These are phyloP conservation scores for Dendrostoma leiphaemia DNA, from an alignment of 2,329 filamentous ascomycete species.

Conservation along the genomic window DNA sequence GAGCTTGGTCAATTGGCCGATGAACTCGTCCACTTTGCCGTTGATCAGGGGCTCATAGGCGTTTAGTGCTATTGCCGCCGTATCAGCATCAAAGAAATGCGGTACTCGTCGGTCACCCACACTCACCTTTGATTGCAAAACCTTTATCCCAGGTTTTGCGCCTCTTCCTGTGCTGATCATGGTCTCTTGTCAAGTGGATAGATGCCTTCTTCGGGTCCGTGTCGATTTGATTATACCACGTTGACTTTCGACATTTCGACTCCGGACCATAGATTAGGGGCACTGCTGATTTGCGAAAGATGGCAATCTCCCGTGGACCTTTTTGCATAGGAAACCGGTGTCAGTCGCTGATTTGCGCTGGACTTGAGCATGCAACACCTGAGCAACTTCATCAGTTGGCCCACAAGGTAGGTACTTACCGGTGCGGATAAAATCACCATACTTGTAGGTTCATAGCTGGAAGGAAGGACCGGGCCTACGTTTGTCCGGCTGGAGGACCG, in stretches of 20 bases:
- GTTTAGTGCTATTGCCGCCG: constrained; percentile 20
- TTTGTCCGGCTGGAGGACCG: no score
- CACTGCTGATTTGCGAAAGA: constrained; percentile 24
- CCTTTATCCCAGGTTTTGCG: constrained; percentile 26
- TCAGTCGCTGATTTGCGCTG: neutral
- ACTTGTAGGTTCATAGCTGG: no score
- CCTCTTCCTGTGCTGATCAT: constrained; percentile 21
- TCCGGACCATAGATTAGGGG: constrained; percentile 32
- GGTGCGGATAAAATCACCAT: constrained; percentile 35
- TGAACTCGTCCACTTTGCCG: constrained; percentile 18
- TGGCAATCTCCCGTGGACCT: constrained; percentile 34
- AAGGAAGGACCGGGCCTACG: no score
- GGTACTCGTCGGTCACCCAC: no score
- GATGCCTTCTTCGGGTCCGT: constrained; percentile 28
- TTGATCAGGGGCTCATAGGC: constrained; percentile 24
- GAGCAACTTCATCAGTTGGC: neutral
- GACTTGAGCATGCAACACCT: neutral
- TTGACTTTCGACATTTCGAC: constrained; percentile 36
- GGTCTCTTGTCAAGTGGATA: constrained; percentile 36
- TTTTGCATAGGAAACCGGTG: neutral
- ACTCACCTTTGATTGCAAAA: constrained; percentile 24
- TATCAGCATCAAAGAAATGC: neutral
- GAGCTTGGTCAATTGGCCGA: constrained; percentile 18
- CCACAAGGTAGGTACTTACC: constrained; percentile 19
- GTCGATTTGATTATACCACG: constrained; percentile 36